A percentile compares a stretch with the other conserved stretches of the same genome.
phyloP scores from a whole-genome alignment of 2,329 filamentous ascomycete species.

The Didymella segeticola region DNA sequence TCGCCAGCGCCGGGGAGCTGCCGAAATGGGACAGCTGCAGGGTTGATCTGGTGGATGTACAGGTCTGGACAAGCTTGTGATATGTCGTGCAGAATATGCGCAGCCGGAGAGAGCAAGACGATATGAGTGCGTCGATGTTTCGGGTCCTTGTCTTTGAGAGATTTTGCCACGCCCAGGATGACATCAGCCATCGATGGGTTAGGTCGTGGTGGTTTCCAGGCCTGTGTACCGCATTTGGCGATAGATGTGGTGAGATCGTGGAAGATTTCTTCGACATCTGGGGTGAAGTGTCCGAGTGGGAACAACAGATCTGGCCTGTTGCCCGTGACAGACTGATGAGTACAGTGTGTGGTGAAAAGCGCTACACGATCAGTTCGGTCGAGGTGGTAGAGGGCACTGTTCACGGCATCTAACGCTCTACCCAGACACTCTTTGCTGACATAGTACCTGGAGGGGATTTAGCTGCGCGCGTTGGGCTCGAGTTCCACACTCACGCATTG shows the following conservation, averaged over 20 bases:
- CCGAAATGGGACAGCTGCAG: constrained; percentile 33
- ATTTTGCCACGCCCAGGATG: constrained; percentile 31
- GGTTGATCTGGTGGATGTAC: constrained; percentile 38
- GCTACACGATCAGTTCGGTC: constrained; percentile 34
- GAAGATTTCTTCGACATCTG: constrained; percentile 25
- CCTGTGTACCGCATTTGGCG: constrained; percentile 28
- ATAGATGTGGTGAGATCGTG: constrained; percentile 28
- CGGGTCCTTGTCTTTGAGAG: constrained; percentile 21
- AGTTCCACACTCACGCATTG: constrained; percentile 39
- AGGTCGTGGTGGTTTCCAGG: constrained; percentile 36
- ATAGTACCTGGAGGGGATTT: constrained; percentile 30
- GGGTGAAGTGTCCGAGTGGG: constrained; percentile 24
- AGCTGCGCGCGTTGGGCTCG: constrained; percentile 2
- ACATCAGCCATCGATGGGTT: constrained; percentile 40
- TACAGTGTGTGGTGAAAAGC: constrained; percentile 42
- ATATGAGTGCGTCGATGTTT: constrained; percentile 34
- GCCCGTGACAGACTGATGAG: constrained; percentile 33
- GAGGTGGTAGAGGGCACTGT: constrained; percentile 28
- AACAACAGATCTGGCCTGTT: constrained; percentile 35
- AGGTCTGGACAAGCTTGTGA: constrained; percentile 29
- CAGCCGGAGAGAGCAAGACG: constrained; percentile 36
- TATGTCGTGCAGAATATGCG: constrained; percentile 30
- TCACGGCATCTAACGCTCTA: constrained; percentile 27
- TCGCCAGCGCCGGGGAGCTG: constrained; percentile 19
- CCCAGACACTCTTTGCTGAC: constrained; percentile 35